Base-by-base conservation (phyloP, 768 basidiomycete species). In the Coprinellus micaceus region DNA sequence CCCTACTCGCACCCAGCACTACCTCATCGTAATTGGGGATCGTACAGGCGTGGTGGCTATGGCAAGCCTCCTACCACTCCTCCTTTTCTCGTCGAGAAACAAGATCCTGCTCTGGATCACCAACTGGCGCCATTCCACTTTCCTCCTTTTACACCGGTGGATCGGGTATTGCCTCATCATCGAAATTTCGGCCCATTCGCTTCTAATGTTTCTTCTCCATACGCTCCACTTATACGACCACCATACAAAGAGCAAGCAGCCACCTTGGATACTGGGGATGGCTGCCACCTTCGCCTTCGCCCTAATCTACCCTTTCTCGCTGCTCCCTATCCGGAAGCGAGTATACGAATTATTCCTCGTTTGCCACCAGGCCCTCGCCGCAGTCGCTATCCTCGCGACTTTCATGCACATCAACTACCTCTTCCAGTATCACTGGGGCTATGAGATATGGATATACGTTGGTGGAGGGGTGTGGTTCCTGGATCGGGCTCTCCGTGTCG, bases 341-440 rank as follows among this genome's bases (percentile, higher is more conserved):
- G 65, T 61, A 1, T 86, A 84, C 53, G 83, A 86, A 61, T 3
- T 77, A 3, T 87, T 86, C 70, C 69, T 82, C 30, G 63, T 77
- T 25, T 39, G 67, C 0, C 85, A 86, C 63, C 74, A 80, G 52
- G 7, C 76, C 3, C 59, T 75, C 62, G 75, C 64, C 30, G 54
- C 22, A 2, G 44, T 59, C 22, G 53, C 25, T 12, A 53, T 59
- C 15, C 30, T 59, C 30, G 58, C 58, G 3, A 54, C 53, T 7
- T 59, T 51, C 53, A 17, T 43, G 22, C 58, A 59, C 40, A 43
- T 55, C 26, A 54, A 44, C 40, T 40, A 50, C 19, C 39, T 54
- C 19, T 59, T 37, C 41, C 12, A 24, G 21, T 43, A 45, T 48
- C 30, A 43, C 6, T 55, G 58, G 58, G 53, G 58, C 15, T 59